Conservation (phyloP, 192 early-diverging fungal species). For the Coemansia sp. region DNA sequence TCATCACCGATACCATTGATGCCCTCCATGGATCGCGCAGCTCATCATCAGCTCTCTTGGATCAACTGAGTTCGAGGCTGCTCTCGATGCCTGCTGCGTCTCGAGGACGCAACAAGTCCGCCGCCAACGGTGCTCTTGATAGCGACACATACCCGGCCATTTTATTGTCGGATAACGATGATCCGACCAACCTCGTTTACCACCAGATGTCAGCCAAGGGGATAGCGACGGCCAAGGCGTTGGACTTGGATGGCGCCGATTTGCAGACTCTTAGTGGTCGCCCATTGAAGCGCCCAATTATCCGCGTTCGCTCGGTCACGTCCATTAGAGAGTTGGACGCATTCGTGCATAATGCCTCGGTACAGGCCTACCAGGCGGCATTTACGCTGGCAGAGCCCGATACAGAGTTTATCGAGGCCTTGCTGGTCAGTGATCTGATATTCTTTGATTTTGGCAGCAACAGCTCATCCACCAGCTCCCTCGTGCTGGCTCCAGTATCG, state of each 20-base stretch:
- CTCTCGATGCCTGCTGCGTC: constrained; percentile 37
- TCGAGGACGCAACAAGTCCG: constrained; percentile 21
- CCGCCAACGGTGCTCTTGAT: constrained; percentile 8
- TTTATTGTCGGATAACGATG: constrained; percentile 28
- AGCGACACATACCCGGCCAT: constrained; percentile 30
- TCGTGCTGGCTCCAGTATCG: not conserved
- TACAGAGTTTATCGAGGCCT: constrained; percentile 71
- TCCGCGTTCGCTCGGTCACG: constrained; percentile 71
- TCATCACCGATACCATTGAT: constrained; percentile 85
- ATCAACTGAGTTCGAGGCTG: constrained; percentile 66
- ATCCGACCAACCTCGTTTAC: constrained; percentile 31
- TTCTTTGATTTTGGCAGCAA: constrained; percentile 36
- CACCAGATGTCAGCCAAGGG: constrained; percentile 7
- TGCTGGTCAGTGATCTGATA: constrained; percentile 61
- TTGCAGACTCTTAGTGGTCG: constrained; percentile 28
- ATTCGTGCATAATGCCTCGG: constrained; percentile 76
- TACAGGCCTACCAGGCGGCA: constrained; percentile 76
- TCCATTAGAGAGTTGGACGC: constrained; percentile 74
- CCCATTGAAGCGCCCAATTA: constrained; percentile 69
- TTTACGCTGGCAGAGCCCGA: constrained; percentile 76
- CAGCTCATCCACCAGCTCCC: not conserved
- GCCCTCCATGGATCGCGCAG: constrained; percentile 59
- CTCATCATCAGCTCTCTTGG: constrained; percentile 64
- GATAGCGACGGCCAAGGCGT: constrained; percentile 4
- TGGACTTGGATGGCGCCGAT: constrained; percentile 12